phyloP scores from a whole-genome alignment of 2,329 filamentous ascomycete genomes.

The Phialocephala sp. region DNA sequence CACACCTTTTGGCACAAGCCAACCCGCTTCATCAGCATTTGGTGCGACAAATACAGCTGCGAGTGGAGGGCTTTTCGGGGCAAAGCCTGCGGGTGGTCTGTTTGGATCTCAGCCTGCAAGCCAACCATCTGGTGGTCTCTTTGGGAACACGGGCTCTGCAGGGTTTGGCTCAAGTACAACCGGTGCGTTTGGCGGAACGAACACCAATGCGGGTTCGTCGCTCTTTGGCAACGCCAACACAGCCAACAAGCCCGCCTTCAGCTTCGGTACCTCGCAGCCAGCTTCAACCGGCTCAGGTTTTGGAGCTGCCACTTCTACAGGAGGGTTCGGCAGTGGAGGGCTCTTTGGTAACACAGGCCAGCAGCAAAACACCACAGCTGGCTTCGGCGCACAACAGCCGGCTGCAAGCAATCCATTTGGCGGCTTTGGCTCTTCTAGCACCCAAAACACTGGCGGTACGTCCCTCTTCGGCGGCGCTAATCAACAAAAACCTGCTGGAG shows the following conservation, averaged over 20 bases:
- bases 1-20: constrained; percentile 53
- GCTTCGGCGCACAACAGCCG: constrained; percentile 52
- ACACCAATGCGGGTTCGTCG: constrained; percentile 38
- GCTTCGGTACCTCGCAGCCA: constrained; percentile 37
- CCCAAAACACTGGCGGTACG: constrained; percentile 43
- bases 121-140: constrained; percentile 32
- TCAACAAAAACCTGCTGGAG: constrained; percentile 46
- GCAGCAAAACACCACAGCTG: constrained; percentile 39
- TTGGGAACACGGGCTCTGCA: constrained; percentile 41
- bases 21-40: constrained; percentile 52
- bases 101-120: constrained; percentile 48
- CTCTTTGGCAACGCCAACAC: constrained; percentile 45
- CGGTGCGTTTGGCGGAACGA: constrained; percentile 40
- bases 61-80: constrained; percentile 49
- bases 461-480: constrained; percentile 47
- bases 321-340: constrained; percentile 39
- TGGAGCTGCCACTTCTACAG: constrained; percentile 34
- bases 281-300: constrained; percentile 36
- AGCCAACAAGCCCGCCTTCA: constrained; percentile 46
- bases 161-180: constrained; percentile 47
- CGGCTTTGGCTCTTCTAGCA: constrained; percentile 47
- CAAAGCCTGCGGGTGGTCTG: constrained; percentile 45
- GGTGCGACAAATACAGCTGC: constrained; percentile 47
- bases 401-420: constrained; percentile 45
- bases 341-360: constrained; percentile 47